Evolutionary conservation across 2,329 filamentous ascomycete genomes (phyloP).

Genomic region (Colletotrichum sp.): DNA sequence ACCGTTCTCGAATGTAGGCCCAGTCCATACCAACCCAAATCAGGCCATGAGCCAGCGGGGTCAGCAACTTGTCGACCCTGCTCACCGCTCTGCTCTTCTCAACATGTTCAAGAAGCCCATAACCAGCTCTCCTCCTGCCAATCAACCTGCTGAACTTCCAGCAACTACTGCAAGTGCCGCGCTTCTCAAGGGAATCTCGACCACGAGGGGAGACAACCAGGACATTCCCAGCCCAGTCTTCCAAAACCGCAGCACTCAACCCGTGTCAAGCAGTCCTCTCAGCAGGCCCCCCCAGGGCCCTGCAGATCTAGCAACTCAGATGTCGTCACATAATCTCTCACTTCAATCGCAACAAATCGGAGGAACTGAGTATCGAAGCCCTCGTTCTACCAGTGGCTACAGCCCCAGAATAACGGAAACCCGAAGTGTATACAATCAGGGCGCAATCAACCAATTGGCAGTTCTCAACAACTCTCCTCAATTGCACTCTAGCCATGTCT

Average conservation of each 20-base stretch:
- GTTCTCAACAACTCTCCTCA: neutral
- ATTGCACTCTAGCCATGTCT: neutral
- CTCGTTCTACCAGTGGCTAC: neutral
- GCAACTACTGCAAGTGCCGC: constrained; percentile 10
- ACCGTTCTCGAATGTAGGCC: neutral
- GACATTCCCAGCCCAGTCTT: neutral
- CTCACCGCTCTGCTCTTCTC: constrained; percentile 54
- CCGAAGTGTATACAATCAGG: neutral
- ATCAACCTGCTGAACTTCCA: constrained; percentile 12
- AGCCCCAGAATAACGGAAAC: neutral
- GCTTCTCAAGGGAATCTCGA: constrained; percentile 6
- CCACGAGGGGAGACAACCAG: neutral
- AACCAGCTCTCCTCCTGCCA: constrained; percentile 8
- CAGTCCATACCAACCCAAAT: neutral
- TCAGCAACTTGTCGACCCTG: constrained; percentile 31
- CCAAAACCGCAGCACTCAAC: neutral
- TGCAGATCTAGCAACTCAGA: neutral
- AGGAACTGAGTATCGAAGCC: neutral
- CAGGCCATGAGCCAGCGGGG: constrained; percentile 10
- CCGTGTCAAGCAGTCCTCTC: constrained; percentile 15
- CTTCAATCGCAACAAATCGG: constrained; percentile 1
- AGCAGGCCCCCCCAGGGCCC: constrained; percentile 13
- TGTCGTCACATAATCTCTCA: neutral
- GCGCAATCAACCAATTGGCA: neutral
- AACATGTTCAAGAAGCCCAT: constrained; percentile 58